phyloP scores from a whole-genome alignment of 2,329 filamentous ascomycete species.

The Diaporthe vaccinii region DNA sequence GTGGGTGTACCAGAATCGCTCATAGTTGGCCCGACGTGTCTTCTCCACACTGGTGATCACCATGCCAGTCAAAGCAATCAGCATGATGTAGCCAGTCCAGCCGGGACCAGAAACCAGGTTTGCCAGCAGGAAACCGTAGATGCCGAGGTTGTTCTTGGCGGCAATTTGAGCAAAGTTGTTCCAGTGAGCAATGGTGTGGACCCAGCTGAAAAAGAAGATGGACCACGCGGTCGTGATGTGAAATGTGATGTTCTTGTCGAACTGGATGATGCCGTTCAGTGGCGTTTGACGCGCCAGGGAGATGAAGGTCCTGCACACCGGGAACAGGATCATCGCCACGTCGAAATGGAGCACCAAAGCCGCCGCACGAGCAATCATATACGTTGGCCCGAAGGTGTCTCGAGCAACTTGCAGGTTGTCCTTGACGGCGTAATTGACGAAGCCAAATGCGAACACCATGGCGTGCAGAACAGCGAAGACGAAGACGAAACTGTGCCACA shows the following conservation, averaged over 20 bases:
- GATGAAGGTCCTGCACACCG: constrained; percentile 87
- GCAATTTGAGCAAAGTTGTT: constrained; percentile 86
- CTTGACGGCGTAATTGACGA: constrained; percentile 84
- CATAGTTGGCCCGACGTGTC: constrained; percentile 83
- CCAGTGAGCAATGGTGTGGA: constrained; percentile 89
- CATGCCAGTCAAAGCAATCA: constrained; percentile 83
- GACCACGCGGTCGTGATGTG: constrained; percentile 89
- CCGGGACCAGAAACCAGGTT: constrained; percentile 86
- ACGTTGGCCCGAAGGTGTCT: constrained; percentile 80
- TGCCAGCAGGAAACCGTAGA: constrained; percentile 82
- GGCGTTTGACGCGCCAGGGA: constrained; percentile 85
- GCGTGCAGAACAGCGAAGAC: constrained; percentile 80
- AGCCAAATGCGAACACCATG: constrained; percentile 84
- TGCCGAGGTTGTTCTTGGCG: constrained; percentile 79
- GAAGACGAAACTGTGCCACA: constrained; percentile 75
- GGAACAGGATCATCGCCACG: constrained; percentile 82
- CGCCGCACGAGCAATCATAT: constrained; percentile 80
- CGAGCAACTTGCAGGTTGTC: constrained; percentile 78
- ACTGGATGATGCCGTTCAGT: constrained; percentile 87
- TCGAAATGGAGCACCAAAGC: constrained; percentile 86
- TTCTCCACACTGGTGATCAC: constrained; percentile 83
- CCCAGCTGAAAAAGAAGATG: constrained; percentile 89
- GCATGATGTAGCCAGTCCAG: constrained; percentile 90
- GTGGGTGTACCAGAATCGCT: constrained; percentile 92
- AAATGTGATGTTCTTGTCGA: constrained; percentile 91